Percentiles rank a stretch among this genome's conserved stretches.
Evolutionary conservation across 768 basidiomycete genomes (phyloP).

Genomic region (Suillus ampliporus): DNA sequence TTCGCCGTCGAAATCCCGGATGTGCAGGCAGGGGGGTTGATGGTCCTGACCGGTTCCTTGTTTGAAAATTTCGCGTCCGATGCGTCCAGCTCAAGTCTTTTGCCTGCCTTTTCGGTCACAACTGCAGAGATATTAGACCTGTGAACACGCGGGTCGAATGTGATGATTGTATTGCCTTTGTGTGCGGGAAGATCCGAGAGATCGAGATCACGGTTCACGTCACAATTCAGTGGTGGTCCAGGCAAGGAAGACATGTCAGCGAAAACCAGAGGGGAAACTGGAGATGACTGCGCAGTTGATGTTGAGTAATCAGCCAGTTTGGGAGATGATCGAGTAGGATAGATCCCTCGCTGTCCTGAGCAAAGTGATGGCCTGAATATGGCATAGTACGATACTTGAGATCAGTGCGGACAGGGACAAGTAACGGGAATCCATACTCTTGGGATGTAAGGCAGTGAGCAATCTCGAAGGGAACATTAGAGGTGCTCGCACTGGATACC

Average conservation of each 20-base stretch:
- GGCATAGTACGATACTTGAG: not conserved
- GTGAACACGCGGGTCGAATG: not conserved
- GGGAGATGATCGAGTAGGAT: conserved; percentile 22
- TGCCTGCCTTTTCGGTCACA: not conserved
- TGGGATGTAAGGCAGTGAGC: conserved; percentile 15
- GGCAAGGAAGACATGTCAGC: conserved; percentile 3
- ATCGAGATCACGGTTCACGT: conserved; percentile 6
- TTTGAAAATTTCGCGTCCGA: not conserved
- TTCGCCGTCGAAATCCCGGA: not conserved
- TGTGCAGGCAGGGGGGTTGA: not conserved
- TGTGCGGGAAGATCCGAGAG: conserved; percentile 1
- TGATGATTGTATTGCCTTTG: conserved; percentile 1
- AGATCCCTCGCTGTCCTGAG: conserved; percentile 21
- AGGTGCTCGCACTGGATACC: conserved; percentile 16
- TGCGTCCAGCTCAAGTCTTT: not conserved
- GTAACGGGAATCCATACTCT: conserved; percentile 17
- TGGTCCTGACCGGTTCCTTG: not conserved
- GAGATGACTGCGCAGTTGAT: conserved; percentile 11
- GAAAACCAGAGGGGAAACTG: conserved; percentile 8
- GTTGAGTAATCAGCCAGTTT: conserved; percentile 13
- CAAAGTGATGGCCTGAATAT: conserved; percentile 16
- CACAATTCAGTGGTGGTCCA: not conserved
- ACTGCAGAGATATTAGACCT: not conserved
- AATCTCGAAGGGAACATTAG: conserved; percentile 5
- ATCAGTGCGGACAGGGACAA: conserved; percentile 18